Conservation (phyloP, 164 flowering plant species). For the Vitis amurensis region DNA sequence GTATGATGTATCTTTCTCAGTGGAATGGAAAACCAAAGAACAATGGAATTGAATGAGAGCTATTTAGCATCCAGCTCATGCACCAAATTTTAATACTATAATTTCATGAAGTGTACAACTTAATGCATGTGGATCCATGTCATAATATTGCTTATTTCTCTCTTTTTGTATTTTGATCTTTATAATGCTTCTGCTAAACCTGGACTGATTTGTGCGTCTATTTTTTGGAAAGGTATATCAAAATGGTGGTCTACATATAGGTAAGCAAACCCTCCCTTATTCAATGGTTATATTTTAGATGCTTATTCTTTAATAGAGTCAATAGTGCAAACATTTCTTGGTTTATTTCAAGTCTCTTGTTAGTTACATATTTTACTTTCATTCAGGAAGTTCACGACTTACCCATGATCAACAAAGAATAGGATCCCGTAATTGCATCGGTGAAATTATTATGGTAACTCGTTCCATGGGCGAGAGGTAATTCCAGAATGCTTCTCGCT, state of each 20-base stretch:
- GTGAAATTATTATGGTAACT: constrained; percentile 39
- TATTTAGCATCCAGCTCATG: no score
- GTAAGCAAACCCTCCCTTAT: constrained; percentile 18
- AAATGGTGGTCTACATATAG: constrained; percentile 34
- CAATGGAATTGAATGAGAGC: no score
- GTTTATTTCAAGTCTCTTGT: background rate
- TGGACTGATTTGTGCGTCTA: constrained; percentile 12
- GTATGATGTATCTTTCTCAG: no score
- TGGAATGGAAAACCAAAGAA: no score
- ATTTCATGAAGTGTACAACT: no score
- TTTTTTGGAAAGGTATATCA: constrained; percentile 34
- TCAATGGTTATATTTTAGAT: background rate
- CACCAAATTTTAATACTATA: no score
- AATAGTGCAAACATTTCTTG: no score
- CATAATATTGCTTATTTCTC: background rate
- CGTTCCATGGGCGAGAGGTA: constrained; percentile 39
- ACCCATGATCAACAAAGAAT: constrained; percentile 12
- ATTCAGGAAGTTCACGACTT: constrained; percentile 28
- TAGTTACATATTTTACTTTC: background rate
- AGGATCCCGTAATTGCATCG: constrained; percentile 43
- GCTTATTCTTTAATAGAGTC: background rate
- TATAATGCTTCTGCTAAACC: background rate
- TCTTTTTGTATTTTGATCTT: background rate
- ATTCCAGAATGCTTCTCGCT: background rate
- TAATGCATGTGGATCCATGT: no score